A percentile compares a stretch with the other conserved stretches of the same genome.
phyloP scores from a whole-genome alignment of 345 rosid species.

The Salix arbutifolia region DNA sequence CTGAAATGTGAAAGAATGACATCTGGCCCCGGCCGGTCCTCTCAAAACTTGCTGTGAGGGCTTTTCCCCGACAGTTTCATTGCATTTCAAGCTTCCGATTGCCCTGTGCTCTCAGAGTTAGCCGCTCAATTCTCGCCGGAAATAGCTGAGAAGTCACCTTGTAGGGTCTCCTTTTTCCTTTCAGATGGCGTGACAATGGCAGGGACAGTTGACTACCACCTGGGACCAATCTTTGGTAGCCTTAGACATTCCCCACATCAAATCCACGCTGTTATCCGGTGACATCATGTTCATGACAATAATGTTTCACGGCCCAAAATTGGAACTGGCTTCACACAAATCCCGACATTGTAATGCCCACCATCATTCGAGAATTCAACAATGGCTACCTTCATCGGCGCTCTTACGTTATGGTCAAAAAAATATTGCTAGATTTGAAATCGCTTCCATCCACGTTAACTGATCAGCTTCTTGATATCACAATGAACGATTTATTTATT shows the following conservation, averaged over 20 bases:
- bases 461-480: not conserved
- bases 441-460: not conserved
- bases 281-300: not conserved
- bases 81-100: not conserved
- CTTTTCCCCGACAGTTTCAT: not conserved
- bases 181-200: not conserved
- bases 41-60: not conserved
- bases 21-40: not conserved
- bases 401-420: not conserved
- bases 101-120: not conserved
- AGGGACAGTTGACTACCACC: not conserved
- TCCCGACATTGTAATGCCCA: too few species aligned
- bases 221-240: too few species aligned
- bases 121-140: not conserved
- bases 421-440: not conserved
- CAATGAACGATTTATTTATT: too few species aligned
- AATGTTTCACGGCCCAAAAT: not conserved
- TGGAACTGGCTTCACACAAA: too few species aligned
- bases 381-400: not conserved
- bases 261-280: not conserved
- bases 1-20: not conserved
- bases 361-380: too few species aligned
- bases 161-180: not conserved
- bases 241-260: not conserved
- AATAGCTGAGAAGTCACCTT: not conserved